A percentile compares a stretch with the other conserved stretches of the same genome.
phyloP scores from a whole-genome alignment of 306 rosid species.

The Phaseolus lunatus region DNA sequence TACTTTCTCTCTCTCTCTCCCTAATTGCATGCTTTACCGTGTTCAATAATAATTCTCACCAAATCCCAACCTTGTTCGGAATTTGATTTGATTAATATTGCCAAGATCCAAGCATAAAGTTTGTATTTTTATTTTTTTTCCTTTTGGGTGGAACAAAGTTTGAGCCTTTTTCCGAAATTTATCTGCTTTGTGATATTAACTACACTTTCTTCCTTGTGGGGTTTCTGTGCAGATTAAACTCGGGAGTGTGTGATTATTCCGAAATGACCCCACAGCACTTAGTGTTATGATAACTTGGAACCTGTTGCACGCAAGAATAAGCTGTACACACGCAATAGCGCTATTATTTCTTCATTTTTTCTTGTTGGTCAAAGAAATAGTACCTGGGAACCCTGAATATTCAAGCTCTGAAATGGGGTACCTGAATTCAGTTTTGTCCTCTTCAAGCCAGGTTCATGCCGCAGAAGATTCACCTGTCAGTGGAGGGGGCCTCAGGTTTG shows the following conservation, averaged over 20 bases:
- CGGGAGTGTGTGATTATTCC: conserved; percentile 43
- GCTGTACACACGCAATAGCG: conserved; percentile 48
- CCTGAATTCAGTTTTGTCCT: conserved; percentile 86
- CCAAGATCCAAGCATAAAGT: conserved; percentile 50
- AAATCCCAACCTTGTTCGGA: not conserved
- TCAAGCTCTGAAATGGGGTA: conserved; percentile 78
- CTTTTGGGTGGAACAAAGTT: conserved; percentile 38
- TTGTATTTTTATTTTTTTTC: conserved; percentile 11
- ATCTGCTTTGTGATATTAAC: conserved; percentile 26
- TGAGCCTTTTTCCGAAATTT: conserved; percentile 30
- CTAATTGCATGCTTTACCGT: conserved; percentile 29
- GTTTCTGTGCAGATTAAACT: conserved; percentile 65
- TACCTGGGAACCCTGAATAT: conserved; percentile 55
- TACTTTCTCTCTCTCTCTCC: conserved; percentile 41
- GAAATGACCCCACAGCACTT: conserved; percentile 56
- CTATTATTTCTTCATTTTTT: conserved; percentile 49
- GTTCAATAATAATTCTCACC: conserved; percentile 16
- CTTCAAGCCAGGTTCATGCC: conserved; percentile 88
- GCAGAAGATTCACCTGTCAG: conserved; percentile 90
- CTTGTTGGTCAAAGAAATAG: conserved; percentile 45
- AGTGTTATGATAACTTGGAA: conserved; percentile 58
- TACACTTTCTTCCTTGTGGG: conserved; percentile 42
- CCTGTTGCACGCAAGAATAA: conserved; percentile 62
- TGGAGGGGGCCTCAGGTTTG: conserved; percentile 94
- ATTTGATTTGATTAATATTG: conserved; percentile 31